These are phyloP conservation scores for Neurospora tetraspora DNA, from an alignment of 495 filamentous ascomycete species.

Conservation along the genomic window DNA sequence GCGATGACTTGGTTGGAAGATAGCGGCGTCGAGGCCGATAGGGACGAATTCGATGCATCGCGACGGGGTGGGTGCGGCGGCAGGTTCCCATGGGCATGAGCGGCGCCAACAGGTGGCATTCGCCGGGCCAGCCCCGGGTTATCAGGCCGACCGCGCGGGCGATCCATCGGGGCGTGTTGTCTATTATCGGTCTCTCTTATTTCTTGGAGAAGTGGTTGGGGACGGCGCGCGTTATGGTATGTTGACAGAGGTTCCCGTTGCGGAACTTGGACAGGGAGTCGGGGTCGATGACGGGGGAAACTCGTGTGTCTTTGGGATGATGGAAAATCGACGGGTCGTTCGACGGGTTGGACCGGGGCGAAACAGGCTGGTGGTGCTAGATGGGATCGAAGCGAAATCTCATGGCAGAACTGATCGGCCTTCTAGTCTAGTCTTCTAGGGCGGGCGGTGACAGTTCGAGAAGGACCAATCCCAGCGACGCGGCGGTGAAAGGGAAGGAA, in stretches of 20 bases:
- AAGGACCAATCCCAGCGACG: not conserved
- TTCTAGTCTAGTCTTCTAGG: not conserved
- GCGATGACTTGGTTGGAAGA: conserved; percentile 41
- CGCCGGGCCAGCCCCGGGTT: conserved; percentile 31
- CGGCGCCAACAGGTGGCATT: conserved; percentile 20
- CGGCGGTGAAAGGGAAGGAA: not conserved
- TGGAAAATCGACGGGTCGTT: not conserved
- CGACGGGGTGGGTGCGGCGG: conserved; percentile 30
- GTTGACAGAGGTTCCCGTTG: not conserved
- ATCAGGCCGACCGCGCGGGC: conserved; percentile 28
- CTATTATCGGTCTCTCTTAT: not conserved
- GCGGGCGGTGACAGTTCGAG: not conserved
- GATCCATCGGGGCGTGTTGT: conserved; percentile 15
- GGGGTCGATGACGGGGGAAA: not conserved
- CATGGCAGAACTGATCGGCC: not conserved
- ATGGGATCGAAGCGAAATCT: not conserved
- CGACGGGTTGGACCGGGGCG: not conserved
- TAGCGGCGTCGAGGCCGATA: conserved; percentile 32
- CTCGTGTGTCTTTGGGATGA: not conserved
- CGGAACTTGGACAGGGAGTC: not conserved
- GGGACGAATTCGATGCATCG: conserved; percentile 24
- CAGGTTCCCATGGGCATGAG: conserved; percentile 20
- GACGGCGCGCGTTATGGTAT: not conserved
- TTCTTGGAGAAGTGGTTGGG: not conserved
- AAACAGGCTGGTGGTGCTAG: not conserved